phyloP scores from a whole-genome alignment of 768 basidiomycete species.

The Kwoniella europaea region DNA sequence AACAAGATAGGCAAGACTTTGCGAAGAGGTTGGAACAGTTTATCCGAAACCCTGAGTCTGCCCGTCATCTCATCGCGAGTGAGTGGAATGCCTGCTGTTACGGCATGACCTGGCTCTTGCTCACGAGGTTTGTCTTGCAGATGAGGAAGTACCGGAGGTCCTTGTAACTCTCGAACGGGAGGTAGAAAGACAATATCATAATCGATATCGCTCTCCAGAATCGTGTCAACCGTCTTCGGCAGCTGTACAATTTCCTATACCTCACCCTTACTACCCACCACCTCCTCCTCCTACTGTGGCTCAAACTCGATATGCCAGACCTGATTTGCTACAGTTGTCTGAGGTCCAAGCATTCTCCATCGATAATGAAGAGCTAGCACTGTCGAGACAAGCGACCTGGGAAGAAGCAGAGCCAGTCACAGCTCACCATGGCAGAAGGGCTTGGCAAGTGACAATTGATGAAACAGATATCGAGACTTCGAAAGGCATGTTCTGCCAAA shows the following conservation, averaged over 20 bases:
- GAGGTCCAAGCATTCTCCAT: background rate
- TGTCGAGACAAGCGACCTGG: constrained; percentile 4
- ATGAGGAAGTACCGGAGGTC: constrained; percentile 16
- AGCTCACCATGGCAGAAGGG: background rate
- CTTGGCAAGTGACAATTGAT: constrained; percentile 2
- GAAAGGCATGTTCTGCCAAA: constrained; percentile 12
- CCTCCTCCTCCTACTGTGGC: background rate
- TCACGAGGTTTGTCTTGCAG: background rate
- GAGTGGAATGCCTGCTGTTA: background rate
- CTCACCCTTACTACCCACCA: constrained; percentile 12
- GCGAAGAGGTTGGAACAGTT: constrained; percentile 9
- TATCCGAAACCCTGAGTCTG: constrained; percentile 13
- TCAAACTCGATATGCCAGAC: background rate
- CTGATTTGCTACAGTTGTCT: background rate
- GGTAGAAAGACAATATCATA: constrained; percentile 14
- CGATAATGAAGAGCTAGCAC: constrained; percentile 4
- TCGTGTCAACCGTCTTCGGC: background rate
- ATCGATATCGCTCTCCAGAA: background rate
- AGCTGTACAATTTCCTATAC: constrained; percentile 9
- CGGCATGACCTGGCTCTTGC: background rate
- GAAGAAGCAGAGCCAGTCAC: background rate
- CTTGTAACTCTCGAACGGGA: constrained; percentile 13
- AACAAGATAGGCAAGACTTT: constrained; percentile 15
- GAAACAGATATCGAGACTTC: constrained; percentile 9
- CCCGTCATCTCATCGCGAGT: constrained; percentile 15